These are phyloP conservation scores for Lanmaoa pseudosensibilis DNA, from an alignment of 768 basidiomycete genomes.

Conservation along the genomic window DNA sequence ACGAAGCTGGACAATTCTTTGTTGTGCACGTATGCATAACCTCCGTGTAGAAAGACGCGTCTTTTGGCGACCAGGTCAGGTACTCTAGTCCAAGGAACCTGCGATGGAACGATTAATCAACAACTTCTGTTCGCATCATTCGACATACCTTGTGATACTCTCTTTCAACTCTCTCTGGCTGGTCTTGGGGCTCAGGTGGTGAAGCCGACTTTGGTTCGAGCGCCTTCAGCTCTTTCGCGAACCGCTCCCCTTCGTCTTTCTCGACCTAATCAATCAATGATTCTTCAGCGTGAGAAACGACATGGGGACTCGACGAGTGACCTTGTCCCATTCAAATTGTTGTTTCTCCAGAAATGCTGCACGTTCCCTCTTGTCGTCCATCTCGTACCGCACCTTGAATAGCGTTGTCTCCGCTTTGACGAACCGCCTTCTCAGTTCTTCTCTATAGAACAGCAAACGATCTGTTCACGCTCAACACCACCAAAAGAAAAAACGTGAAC, in stretches of 20 bases:
- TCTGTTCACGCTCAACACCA: neutral
- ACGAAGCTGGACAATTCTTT: slow-evolving; percentile 81
- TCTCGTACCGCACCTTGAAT: slow-evolving; percentile 80
- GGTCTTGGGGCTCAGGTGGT: neutral
- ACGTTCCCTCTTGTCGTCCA: slow-evolving; percentile 55
- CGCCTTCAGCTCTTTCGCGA: slow-evolving; percentile 48
- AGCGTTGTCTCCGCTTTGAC: slow-evolving; percentile 85
- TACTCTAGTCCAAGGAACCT: slow-evolving; percentile 97
- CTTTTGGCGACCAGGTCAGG: slow-evolving; percentile 87
- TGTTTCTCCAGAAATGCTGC: slow-evolving; percentile 54
- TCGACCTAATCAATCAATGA: slow-evolving; percentile 46
- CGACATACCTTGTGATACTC: slow-evolving; percentile 72
- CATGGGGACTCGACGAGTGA: slow-evolving; percentile 30
- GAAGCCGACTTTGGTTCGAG: slow-evolving; percentile 15
- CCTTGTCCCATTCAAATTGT: slow-evolving; percentile 65
- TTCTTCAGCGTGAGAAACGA: slow-evolving; percentile 1
- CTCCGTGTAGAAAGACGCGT: slow-evolving; percentile 71
- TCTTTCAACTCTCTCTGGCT: too few relatives aligned
- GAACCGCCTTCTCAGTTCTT: slow-evolving; percentile 86
- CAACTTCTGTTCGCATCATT: neutral
- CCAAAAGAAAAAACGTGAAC: slow-evolving; percentile 34
- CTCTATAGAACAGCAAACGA: slow-evolving; percentile 46
- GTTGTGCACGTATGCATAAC: slow-evolving; percentile 87
- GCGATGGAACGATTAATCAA: neutral
- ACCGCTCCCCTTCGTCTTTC: slow-evolving; percentile 51